phyloP scores from a whole-genome alignment of 768 basidiomycete species.

The Podaxis mareebaensis region DNA sequence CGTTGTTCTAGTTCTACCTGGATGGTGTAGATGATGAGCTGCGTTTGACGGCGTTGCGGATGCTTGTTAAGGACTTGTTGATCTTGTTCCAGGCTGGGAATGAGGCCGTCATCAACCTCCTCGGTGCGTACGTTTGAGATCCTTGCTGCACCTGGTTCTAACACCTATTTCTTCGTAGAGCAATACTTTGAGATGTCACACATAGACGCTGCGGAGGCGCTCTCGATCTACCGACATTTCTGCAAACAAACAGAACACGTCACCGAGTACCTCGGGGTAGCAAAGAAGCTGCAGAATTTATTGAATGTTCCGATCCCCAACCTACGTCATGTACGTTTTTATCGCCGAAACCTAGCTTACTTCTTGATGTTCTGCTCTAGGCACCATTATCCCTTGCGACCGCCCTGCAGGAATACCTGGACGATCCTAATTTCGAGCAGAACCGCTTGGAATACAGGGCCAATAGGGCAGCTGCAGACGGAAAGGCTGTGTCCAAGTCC shows the following conservation, averaged over 20 bases:
- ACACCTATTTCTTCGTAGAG: conserved; percentile 50
- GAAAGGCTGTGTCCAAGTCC: conserved; percentile 14
- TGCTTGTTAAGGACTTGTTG: conserved; percentile 95
- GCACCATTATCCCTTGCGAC: conserved; percentile 94
- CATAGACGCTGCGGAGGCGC: conserved; percentile 82
- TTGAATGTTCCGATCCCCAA: conserved; percentile 94
- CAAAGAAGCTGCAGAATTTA: conserved; percentile 90
- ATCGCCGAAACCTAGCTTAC: not conserved
- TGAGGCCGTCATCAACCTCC: conserved; percentile 85
- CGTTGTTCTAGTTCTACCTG: conserved; percentile 77
- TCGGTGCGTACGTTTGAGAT: conserved; percentile 49
- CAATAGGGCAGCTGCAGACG: conserved; percentile 68
- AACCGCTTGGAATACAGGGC: conserved; percentile 91
- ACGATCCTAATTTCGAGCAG: conserved; percentile 96
- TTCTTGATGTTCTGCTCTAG: conserved; percentile 38
- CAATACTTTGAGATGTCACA: conserved; percentile 99
- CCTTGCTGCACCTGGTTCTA: conserved; percentile 16
- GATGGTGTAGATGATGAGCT: conserved; percentile 94
- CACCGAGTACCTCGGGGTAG: conserved; percentile 89
- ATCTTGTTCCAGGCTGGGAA: conserved; percentile 96
- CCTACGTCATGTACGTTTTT: conserved; percentile 73
- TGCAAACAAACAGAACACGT: conserved; percentile 92
- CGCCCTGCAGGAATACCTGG: conserved; percentile 92
- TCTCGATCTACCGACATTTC: conserved; percentile 89
- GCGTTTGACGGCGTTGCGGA: conserved; percentile 81